Evolutionary conservation across 192 early-diverging fungal species (phyloP), one percentile per base, ranked within the genome.

Genomic region (Coemansia sp.): DNA sequence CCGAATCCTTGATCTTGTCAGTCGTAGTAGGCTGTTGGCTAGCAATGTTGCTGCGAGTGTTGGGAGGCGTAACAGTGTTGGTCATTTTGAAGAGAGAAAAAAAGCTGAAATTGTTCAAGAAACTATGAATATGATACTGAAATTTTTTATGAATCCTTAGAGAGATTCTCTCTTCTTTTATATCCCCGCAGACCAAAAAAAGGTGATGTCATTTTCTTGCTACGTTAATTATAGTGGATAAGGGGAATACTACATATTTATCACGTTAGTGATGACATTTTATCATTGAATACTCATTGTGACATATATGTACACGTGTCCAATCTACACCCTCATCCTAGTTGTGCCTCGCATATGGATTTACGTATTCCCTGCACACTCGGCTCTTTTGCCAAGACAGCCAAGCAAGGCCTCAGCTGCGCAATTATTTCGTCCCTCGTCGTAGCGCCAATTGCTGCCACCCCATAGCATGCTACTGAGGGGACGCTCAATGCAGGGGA

Each of bases 371-470:
- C 71, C 5, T 67, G 66, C 57, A 33, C 67, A 38, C 14, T 70
- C 21, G 73, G 73, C 34, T 53, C 55, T 2, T 51, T 61, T 40
- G 73, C 73, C 36, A 65, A 23, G 10, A 45, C 67, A 35, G 66
- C 51, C 42, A 10, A 55, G 26, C 28, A 40, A 28, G 11, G 58
- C 42, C 8, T n/a, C 28, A 35, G 18, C 16, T 59, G 68, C 62
- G 61, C 37, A n/a, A 59, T 35, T 37, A 79, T 45, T 51, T 73
- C 68, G 11, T 64, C 42, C 36, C 61, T 57, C 0, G 77, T 79
- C 6, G 77, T 70, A 21, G 66, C 51, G 3, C 77, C 77, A 66
- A 79, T 79, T 8, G 77, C 77, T 5, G 68, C 66, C 37, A 73
- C 36, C n/a, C 65, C 42, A 35, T 60, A 59, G 34, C 36, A 67